phyloP scores from a whole-genome alignment of 2,329 filamentous ascomycete genomes.

The Oidium heveae region DNA sequence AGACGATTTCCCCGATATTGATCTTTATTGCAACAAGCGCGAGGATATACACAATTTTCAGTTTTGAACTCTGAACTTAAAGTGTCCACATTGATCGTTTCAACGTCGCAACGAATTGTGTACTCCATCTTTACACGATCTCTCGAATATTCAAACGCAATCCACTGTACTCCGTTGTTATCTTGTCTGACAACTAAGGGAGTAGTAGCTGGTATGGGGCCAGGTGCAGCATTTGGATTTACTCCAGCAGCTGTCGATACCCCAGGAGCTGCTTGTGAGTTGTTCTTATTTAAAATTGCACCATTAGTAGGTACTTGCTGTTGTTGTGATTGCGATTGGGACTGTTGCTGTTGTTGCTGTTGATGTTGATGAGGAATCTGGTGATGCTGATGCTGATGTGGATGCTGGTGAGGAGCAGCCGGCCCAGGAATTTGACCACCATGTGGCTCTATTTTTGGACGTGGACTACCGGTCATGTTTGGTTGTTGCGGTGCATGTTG shows the following conservation, averaged over 20 bases:
- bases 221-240: slow-evolving; percentile 78
- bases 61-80: slow-evolving; percentile 79
- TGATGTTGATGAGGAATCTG: slow-evolving; percentile 28
- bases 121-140: slow-evolving; percentile 99
- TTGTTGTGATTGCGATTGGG: slow-evolving; percentile 4
- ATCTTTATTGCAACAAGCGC: slow-evolving; percentile 84
- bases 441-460: slow-evolving; percentile 37
- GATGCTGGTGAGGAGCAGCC: slow-evolving; percentile 23
- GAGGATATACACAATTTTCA: slow-evolving; percentile 93
- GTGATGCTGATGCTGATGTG: slow-evolving; percentile 24
- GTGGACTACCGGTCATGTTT: slow-evolving; percentile 34
- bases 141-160: slow-evolving; percentile 91
- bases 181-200: slow-evolving; percentile 86
- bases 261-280: slow-evolving; percentile 12
- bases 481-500: slow-evolving; percentile 29
- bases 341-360: slow-evolving; percentile 20
- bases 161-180: slow-evolving; percentile 94
- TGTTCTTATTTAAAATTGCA: slow-evolving; percentile 19
- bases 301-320: slow-evolving; percentile 14
- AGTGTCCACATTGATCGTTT: slow-evolving; percentile 79
- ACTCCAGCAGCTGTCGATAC: slow-evolving; percentile 20
- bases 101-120: slow-evolving; percentile 91
- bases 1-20: slow-evolving; percentile 89
- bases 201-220: slow-evolving; percentile 88
- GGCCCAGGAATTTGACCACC: slow-evolving; percentile 36